phyloP scores from a whole-genome alignment of 768 basidiomycete species.

The Podaxis pistillaris region DNA sequence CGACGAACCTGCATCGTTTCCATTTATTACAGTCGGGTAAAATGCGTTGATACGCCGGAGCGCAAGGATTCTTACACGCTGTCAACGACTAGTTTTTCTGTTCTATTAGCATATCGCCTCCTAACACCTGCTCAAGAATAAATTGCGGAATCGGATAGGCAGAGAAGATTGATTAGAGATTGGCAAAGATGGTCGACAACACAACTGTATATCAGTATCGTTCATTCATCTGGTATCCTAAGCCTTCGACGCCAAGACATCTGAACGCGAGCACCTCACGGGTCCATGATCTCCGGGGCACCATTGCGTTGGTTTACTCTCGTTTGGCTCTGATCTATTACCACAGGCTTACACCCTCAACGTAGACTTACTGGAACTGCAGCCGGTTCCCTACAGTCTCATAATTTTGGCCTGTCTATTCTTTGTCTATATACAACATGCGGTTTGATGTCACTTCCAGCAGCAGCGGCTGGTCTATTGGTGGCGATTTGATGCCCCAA shows the following conservation, averaged over 20 bases:
- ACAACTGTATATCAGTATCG: background rate
- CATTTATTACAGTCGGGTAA: background rate
- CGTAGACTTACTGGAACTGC: background rate
- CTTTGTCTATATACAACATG: background rate
- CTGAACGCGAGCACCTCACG: background rate
- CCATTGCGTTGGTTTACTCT: background rate
- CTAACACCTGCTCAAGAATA: background rate
- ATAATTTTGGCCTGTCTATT: background rate
- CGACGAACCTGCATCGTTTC: background rate
- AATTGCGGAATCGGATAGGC: background rate
- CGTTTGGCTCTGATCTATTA: background rate
- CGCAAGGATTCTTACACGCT: background rate
- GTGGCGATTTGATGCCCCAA: background rate
- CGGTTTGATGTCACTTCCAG: background rate
- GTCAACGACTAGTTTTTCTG: background rate
- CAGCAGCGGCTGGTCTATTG: background rate
- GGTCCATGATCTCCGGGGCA: background rate
- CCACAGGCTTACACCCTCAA: background rate
- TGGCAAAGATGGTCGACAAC: background rate
- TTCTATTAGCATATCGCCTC: background rate
- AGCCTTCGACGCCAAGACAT: slow-evolving; percentile 1
- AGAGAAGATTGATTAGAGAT: slow-evolving; percentile 8
- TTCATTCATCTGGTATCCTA: background rate
- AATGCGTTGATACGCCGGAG: slow-evolving; percentile 2
- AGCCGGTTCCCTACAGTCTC: background rate